phyloP scores from a whole-genome alignment of 2,329 filamentous ascomycete genomes.

The Parasarocladium wereldwijsianum region DNA sequence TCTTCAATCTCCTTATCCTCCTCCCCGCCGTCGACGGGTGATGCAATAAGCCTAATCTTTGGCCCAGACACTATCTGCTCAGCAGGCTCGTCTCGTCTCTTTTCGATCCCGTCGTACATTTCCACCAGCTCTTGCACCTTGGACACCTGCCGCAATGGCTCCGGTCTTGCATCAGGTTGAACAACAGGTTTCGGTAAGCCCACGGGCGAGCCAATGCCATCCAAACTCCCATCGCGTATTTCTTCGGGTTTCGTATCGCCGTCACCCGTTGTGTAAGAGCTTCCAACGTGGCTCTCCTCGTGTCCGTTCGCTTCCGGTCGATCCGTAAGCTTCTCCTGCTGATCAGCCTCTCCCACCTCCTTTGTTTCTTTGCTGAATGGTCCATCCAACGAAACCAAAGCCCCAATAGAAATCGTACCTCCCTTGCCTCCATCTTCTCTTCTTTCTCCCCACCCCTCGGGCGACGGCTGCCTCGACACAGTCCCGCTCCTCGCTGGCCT shows the following conservation, averaged over 20 bases:
- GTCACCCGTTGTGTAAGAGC: background rate
- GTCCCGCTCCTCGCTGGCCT: conserved; percentile 12
- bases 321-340: conserved; percentile 8
- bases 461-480: conserved; percentile 13
- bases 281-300: conserved; percentile 9
- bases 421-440: background rate
- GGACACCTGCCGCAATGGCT: conserved; percentile 16
- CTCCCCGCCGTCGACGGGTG: conserved; percentile 1
- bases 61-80: conserved; percentile 1
- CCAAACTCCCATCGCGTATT: background rate
- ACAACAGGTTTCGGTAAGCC: conserved; percentile 8
- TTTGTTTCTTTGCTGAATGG: no score
- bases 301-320: conserved; percentile 5
- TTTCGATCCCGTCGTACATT: conserved; percentile 31
- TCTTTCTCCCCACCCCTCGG: conserved; percentile 12
- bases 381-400: no score
- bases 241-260: background rate
- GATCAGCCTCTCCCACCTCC: no score
- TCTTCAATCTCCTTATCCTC: conserved; percentile 1
- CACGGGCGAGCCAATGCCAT: conserved; percentile 9
- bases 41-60: background rate
- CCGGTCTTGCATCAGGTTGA: conserved; percentile 5
- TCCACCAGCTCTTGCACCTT: conserved; percentile 36
- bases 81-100: conserved; percentile 7
- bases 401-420: conserved; percentile 9